Evolutionary conservation across 768 basidiomycete genomes (phyloP).

Genomic region (Sarcodon aspratus): DNA sequence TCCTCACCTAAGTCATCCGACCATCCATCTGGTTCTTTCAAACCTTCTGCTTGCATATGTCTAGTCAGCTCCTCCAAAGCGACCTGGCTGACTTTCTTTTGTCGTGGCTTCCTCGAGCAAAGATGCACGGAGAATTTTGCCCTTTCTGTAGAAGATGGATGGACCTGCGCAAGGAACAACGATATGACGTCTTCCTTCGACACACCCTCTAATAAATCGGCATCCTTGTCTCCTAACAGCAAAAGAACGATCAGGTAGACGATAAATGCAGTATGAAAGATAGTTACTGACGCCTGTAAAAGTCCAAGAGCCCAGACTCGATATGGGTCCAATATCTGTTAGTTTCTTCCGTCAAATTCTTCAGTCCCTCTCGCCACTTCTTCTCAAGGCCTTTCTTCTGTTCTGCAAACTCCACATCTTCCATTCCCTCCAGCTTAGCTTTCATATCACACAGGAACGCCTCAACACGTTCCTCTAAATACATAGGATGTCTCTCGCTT

Average conservation of each 20-base stretch:
- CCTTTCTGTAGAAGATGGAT: constrained; percentile 56
- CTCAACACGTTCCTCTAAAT: constrained; percentile 83
- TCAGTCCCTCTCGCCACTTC: constrained; percentile 76
- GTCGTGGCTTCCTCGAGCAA: constrained; percentile 53
- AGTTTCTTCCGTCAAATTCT: constrained; percentile 80
- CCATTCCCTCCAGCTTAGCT: constrained; percentile 55
- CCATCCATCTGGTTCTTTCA: constrained; percentile 31
- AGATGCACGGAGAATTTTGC: constrained; percentile 82
- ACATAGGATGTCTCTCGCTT: constrained; percentile 70
- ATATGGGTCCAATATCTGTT: constrained; percentile 61
- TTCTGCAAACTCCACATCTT: constrained; percentile 58
- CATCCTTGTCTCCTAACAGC: constrained; percentile 58
- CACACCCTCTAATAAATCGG: constrained; percentile 46
- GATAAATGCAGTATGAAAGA: not conserved
- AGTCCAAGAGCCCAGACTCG: constrained; percentile 76
- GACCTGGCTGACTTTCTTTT: constrained; percentile 48
- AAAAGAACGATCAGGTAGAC: not conserved
- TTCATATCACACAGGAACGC: constrained; percentile 76
- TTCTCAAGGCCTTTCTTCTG: constrained; percentile 71
- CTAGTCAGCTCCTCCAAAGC: constrained; percentile 48
- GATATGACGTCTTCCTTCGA: constrained; percentile 66
- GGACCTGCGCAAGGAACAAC: constrained; percentile 59
- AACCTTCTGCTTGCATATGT: constrained; percentile 33
- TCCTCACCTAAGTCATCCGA: constrained; percentile 35
- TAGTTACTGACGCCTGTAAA: constrained; percentile 58